Evolutionary conservation across 331 rosid species (phyloP), one percentile per base, ranked within the genome.

Genomic region (Rosa hybrid): DNA sequence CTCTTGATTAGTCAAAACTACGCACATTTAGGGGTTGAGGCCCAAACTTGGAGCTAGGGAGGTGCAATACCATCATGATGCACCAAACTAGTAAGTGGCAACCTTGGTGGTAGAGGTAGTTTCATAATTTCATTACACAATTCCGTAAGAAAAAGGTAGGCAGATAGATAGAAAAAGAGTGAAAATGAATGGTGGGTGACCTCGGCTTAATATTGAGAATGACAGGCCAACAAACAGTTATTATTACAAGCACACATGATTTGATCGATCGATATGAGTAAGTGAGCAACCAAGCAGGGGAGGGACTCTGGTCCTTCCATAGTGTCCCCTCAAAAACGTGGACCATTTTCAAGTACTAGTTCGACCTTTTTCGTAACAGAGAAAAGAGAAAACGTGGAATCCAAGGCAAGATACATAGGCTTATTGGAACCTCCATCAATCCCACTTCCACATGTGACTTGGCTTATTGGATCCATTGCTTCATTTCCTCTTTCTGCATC

Each of bases 171-270:
- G 7, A 59, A 10, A 8, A 0, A 7, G 6, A 6, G 74, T 16
- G 4, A 34, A 42, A 8, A 53, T 54, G 30, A 27, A 57, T 76
- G 71, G 54, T 30, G 49, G 69, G 69, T 27, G 27, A 63, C 18
- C 14, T 62, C 4, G 14, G 3, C 41, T 25, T 12, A 62, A 16
- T 4, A 30, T 18, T 12, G 85, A 78, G 60, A 56, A 71, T 17
- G 93, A 90, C 89, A 76, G 18, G 73, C 80, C 77, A 92, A 78
- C 92, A 81, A 86, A 80, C 74, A 38, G 57, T 62, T 48, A 90
- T 88, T 56, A 92, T 88, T 78, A 80, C 77, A 81, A 78, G 89
- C 94, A 86, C 91, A 12, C 20, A 83, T 85, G 91, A 68, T 3
- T 25, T 34, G 41, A 8, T 3, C 12, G 11, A 21, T 50, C 18